Evolutionary conservation across 768 basidiomycete genomes (phyloP).

Genomic region (Tephrocybe sp.): DNA sequence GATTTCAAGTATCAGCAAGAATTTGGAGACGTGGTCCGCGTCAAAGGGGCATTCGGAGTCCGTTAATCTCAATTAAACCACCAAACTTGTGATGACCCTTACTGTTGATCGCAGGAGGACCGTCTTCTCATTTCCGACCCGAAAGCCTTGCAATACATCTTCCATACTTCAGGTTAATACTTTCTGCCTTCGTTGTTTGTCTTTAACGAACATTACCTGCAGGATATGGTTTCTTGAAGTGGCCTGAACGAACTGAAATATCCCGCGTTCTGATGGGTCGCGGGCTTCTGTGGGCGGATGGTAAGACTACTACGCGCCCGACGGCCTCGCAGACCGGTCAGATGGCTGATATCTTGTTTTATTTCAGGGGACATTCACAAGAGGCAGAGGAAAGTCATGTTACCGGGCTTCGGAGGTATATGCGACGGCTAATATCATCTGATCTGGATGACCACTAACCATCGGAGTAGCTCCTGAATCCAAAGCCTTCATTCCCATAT

Average conservation of each 20-base stretch:
- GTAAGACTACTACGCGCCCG: slow-evolving; percentile 22
- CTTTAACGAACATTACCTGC: not conserved
- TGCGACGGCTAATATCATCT: slow-evolving; percentile 8
- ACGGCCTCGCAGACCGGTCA: not conserved
- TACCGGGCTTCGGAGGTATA: slow-evolving; percentile 52
- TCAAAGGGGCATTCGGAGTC: slow-evolving; percentile 52
- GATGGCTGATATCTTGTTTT: not conserved
- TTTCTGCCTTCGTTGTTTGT: not conserved
- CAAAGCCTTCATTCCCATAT: slow-evolving; percentile 48
- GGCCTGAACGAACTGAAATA: slow-evolving; percentile 46
- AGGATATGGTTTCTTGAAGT: slow-evolving; percentile 56
- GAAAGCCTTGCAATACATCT: slow-evolving; percentile 56
- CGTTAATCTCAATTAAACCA: not conserved
- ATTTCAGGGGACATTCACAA: slow-evolving; percentile 41
- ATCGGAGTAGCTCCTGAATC: slow-evolving; percentile 35
- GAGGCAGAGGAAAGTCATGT: slow-evolving; percentile 51
- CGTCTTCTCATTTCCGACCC: slow-evolving; percentile 53
- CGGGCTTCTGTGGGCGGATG: slow-evolving; percentile 54
- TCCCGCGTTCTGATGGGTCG: slow-evolving; percentile 49
- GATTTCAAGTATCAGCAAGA: slow-evolving; percentile 51
- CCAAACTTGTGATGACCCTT: too few species aligned
- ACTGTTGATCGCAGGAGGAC: slow-evolving; percentile 37
- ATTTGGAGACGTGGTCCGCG: slow-evolving; percentile 48
- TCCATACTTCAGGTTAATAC: slow-evolving; percentile 44
- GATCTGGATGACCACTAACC: not conserved